phyloP scores from a whole-genome alignment of 2,329 filamentous ascomycete species.

The Neocucurbitaria cava region DNA sequence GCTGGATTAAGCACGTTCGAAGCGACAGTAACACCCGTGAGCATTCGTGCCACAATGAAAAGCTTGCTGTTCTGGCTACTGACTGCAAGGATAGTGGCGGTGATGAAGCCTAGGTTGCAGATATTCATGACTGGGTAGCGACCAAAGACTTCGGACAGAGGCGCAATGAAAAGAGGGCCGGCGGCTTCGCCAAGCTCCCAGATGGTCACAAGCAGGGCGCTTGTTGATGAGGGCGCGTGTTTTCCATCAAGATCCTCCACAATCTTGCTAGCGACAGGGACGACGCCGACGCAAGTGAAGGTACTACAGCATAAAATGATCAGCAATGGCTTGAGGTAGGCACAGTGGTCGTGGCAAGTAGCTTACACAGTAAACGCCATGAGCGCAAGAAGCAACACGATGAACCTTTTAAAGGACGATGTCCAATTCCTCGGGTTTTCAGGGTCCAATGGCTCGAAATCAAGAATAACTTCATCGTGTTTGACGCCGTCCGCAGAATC shows the following conservation, averaged over 20 bases:
- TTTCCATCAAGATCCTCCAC: conserved; percentile 40
- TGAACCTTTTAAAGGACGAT: conserved; percentile 37
- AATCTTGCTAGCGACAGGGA: conserved; percentile 41
- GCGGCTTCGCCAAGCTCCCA: conserved; percentile 48
- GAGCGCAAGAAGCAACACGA: conserved; percentile 42
- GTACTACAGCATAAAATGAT: conserved; percentile 31
- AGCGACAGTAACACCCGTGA: conserved; percentile 55
- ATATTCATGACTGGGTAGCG: conserved; percentile 42
- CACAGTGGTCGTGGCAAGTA: background rate
- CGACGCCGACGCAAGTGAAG: conserved; percentile 49
- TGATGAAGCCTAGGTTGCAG: conserved; percentile 55
- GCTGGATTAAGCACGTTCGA: conserved; percentile 67
- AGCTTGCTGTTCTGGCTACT: conserved; percentile 47
- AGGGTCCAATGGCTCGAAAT: conserved; percentile 39
- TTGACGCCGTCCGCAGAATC: conserved; percentile 22
- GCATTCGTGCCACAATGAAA: conserved; percentile 53
- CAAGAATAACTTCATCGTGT: conserved; percentile 29
- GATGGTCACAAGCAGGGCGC: conserved; percentile 44
- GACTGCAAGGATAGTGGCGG: conserved; percentile 49
- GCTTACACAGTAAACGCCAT: conserved; percentile 47
- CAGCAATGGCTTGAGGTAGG: background rate
- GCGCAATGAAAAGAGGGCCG: conserved; percentile 44
- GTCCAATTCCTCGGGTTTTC: conserved; percentile 44
- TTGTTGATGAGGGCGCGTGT: conserved; percentile 30
- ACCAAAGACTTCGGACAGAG: conserved; percentile 43